Conservation (phyloP, 768 basidiomycete species). For the Hemileccinum rubropunctum region DNA sequence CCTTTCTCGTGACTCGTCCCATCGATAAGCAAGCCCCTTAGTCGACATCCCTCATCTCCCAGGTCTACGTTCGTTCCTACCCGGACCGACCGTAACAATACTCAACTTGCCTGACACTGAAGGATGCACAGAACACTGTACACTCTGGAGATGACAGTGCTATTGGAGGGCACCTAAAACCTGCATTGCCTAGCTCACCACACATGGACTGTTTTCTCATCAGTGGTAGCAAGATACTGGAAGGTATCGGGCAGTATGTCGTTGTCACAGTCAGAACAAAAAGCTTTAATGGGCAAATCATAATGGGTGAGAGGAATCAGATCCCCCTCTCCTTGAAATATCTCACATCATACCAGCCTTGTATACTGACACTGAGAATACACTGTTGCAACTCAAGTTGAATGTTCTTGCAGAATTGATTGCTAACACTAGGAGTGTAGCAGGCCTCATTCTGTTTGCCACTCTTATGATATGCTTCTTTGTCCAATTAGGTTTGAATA, state of each 20-base stretch:
- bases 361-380: slow-evolving; percentile 81
- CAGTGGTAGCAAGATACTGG: slow-evolving; percentile 88
- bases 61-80: too few relatives aligned
- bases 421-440: slow-evolving; percentile 82
- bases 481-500: slow-evolving; percentile 68
- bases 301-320: slow-evolving; percentile 73
- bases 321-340: background rate
- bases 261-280: slow-evolving; percentile 89
- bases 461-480: slow-evolving; percentile 94
- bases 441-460: slow-evolving; percentile 77
- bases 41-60: too few relatives aligned
- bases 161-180: slow-evolving; percentile 22
- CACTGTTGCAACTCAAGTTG: slow-evolving; percentile 91
- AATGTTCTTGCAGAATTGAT: slow-evolving; percentile 94
- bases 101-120: slow-evolving; percentile 62
- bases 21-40: too few relatives aligned
- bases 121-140: slow-evolving; percentile 30
- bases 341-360: slow-evolving; percentile 52
- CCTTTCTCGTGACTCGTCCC: too few relatives aligned
- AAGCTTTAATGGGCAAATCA: slow-evolving; percentile 94
- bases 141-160: slow-evolving; percentile 22
- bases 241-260: slow-evolving; percentile 92
- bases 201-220: slow-evolving; percentile 92
- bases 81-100: too few relatives aligned
- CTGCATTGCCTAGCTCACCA: slow-evolving; percentile 16